Evolutionary conservation across 306 rosid genomes (phyloP), one percentile per base, ranked within the genome.

Genomic region (Cucumis melo): DNA sequence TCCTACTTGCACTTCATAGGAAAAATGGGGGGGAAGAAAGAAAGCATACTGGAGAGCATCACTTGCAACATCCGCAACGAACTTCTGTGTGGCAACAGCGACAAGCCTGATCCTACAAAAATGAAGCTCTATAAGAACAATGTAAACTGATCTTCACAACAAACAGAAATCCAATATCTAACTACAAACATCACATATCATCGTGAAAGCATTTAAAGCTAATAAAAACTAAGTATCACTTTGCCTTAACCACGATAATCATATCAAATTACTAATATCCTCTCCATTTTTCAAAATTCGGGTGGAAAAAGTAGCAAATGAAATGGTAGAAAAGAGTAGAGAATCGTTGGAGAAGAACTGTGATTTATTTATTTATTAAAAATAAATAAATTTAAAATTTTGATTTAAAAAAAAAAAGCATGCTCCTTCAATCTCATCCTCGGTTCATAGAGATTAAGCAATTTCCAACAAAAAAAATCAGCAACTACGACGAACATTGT

Each of bases 11-110:
- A 34, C 27, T 8, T 15, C 50, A 8, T 15, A 5, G 20, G 20
- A 15, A 29, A 62, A 62, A 29, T 14, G 20, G 3, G 42, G 15
- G 0, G 42, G 41, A 71, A 68, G 38, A 71, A 42, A 71, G n/a
- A 11, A 71, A 71, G 58, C 75, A 7, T 71, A 71, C 75, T 71
- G 75, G 58, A 89, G 91, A 13, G 91, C 88, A 72, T 87, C 90
- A 11, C 87, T 88, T 21, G 91, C 94, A 80, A 89, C 90, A 75
- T 87, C 94, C 50, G 88, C 91, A 24, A 89, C 91, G 77, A 89
- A 87, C 83, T 89, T 89, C 87, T 89, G 91, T 8, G 94, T 87
- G 50, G 94, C 94, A 81, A 87, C 90, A 58, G 91, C 94, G 39
- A 89, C 90, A 64, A 89, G 84, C 82, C 94, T 84, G 78, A 87